phyloP scores from a whole-genome alignment of 1,284 basidiomycete species.

The Sporisorium graminicola region DNA sequence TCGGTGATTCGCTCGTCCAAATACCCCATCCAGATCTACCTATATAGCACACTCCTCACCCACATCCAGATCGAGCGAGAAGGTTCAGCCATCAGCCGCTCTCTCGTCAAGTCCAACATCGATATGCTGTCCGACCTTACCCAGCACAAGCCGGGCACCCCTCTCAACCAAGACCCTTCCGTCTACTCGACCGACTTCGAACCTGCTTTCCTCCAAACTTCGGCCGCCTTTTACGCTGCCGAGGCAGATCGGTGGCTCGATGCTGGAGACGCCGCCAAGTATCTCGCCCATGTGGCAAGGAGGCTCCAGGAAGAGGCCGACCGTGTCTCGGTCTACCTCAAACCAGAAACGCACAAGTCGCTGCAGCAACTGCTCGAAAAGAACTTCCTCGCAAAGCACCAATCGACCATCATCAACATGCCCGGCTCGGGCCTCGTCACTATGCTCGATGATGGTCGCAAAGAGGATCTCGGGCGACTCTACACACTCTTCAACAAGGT shows the following conservation, averaged over 20 bases:
- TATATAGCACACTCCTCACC: slow-evolving; percentile 83
- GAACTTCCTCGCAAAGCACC: slow-evolving; percentile 82
- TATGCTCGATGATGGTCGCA: slow-evolving; percentile 87
- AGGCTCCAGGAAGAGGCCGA: slow-evolving; percentile 87
- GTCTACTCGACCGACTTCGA: slow-evolving; percentile 91
- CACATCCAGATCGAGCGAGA: slow-evolving; percentile 93
- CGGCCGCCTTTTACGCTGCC: slow-evolving; percentile 81
- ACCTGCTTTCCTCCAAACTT: slow-evolving; percentile 83
- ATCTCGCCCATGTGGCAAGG: slow-evolving; percentile 84
- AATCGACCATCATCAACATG: slow-evolving; percentile 82
- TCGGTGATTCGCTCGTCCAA: slow-evolving; percentile 77
- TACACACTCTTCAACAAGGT: slow-evolving; percentile 84
- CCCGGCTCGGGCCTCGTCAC: slow-evolving; percentile 85
- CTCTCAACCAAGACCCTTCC: slow-evolving; percentile 69
- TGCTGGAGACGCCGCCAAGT: slow-evolving; percentile 83
- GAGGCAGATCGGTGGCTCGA: slow-evolving; percentile 82
- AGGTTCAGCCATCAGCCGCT: slow-evolving; percentile 90
- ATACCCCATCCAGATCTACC: slow-evolving; percentile 82
- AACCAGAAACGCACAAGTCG: slow-evolving; percentile 78
- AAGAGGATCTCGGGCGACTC: slow-evolving; percentile 82
- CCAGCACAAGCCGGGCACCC: slow-evolving; percentile 64
- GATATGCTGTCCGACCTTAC: slow-evolving; percentile 84
- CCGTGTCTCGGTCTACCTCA: slow-evolving; percentile 89
- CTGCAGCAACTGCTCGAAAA: slow-evolving; percentile 83
- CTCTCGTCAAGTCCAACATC: slow-evolving; percentile 86